Evolutionary conservation across 306 rosid species (phyloP), one percentile per base, ranked within the genome.

Genomic region (Cucumis sativus): DNA sequence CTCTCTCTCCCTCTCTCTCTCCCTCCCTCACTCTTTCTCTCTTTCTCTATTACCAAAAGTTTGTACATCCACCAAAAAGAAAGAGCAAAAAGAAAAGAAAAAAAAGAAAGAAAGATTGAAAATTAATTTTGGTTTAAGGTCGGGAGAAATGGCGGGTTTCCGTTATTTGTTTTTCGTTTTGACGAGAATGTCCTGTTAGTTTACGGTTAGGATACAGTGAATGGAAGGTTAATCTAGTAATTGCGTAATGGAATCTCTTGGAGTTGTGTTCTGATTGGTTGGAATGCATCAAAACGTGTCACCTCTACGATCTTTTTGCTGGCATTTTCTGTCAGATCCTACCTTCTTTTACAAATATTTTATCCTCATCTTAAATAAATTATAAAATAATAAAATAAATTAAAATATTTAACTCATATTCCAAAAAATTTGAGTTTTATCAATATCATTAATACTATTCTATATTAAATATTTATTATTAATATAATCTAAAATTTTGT

Each of bases 11-110:
- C 16, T 70, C 58, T 75, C 45, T 14, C 20, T 13, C 37, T 33
- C 20, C 1, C 18, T 60, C 25, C 18, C 47, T 37, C 76, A 13
- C 16, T 76, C 58, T 75, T 37, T 28, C 20, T 13, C 10, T 61
- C 28, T 39, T 11, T 18, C 30, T 39, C 72, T 62, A 35, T 35
- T 81, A 63, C 86, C 86, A 82, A 74, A 49, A 76, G 77, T 77
- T 80, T 81, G 76, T 84, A 85, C 86, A 73, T 73, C 77, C 7
- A 35, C 21, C 6, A 64, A 64, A 72, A 49, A 13, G 58, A 69
- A 47, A 47, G 59, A 49, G 17, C 20, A 30, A 49, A 72, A 66
- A 66, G 49, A 3, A 33, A 40, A 66, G 30, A 28, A 28, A 28
- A 28, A 28, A 28, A 28, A 28, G 30, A 28, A 28, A 28, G 30